These are phyloP conservation scores for Phallus indusiatus DNA, from an alignment of 768 basidiomycete genomes.

Conservation along the genomic window DNA sequence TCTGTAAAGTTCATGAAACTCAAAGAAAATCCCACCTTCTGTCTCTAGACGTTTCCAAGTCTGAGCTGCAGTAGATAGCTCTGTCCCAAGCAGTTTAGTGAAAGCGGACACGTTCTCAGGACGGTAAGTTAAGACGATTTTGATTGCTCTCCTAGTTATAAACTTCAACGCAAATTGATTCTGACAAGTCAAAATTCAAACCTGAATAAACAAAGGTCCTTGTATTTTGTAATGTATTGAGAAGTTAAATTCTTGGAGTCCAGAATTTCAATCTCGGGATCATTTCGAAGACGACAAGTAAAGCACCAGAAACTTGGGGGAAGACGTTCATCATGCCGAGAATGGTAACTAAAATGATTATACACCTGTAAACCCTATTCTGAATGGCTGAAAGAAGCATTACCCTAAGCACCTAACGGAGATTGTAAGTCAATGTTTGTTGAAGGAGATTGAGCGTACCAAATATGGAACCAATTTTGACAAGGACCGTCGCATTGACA, in stretches of 20 bases:
- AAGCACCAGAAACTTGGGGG: conserved; percentile 61
- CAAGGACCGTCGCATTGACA: conserved; percentile 65
- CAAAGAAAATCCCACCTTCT: conserved; percentile 46
- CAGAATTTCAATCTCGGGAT: conserved; percentile 55
- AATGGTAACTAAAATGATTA: conserved; percentile 46
- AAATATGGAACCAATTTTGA: conserved; percentile 64
- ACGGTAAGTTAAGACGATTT: conserved; percentile 46
- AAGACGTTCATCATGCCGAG: conserved; percentile 44
- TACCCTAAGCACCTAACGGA: conserved; percentile 53
- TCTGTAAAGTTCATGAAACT: conserved; percentile 20
- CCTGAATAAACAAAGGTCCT: conserved; percentile 67
- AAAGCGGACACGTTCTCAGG: conserved; percentile 40
- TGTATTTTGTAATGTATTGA: conserved; percentile 50
- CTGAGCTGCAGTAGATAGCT: conserved; percentile 45
- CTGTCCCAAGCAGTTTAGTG: conserved; percentile 51
- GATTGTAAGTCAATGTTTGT: background rate
- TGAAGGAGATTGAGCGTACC: conserved; percentile 33
- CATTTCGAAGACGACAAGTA: conserved; percentile 61
- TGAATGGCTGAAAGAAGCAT: background rate
- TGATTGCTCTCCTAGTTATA: conserved; percentile 51
- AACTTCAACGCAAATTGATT: background rate
- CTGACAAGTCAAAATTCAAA: conserved; percentile 17
- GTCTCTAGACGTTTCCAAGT: conserved; percentile 59
- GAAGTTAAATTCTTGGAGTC: conserved; percentile 49
- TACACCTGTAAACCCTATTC: background rate